Evolutionary conservation across 495 filamentous ascomycete species (phyloP).

Genomic region (Penicillium goetzii): DNA sequence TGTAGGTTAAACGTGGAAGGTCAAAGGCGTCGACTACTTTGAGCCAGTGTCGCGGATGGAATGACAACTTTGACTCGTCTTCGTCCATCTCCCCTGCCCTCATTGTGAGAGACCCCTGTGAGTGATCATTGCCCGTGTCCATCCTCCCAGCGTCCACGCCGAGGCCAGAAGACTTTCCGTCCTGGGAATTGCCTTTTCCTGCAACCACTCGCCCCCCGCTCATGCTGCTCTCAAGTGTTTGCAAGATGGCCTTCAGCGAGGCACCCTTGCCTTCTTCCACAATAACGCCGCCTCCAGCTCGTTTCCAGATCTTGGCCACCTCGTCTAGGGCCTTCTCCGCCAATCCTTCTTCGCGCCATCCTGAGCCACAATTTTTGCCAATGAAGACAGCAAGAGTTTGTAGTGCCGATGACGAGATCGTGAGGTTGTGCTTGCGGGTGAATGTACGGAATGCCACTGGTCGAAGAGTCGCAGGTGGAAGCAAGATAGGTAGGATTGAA

Average conservation of each 20-base stretch:
- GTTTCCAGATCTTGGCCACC: conserved; percentile 87
- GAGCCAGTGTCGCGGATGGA: conserved; percentile 75
- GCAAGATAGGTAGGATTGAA: conserved; percentile 82
- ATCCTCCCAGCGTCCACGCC: conserved; percentile 23
- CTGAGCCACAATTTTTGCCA: conserved; percentile 88
- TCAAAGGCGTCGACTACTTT: conserved; percentile 78
- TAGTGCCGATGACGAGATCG: conserved; percentile 84
- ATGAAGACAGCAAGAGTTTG: conserved; percentile 85
- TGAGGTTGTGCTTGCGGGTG: conserved; percentile 96
- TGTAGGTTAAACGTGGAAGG: conserved; percentile 86
- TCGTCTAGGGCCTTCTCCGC: conserved; percentile 93
- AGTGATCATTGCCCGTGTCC: conserved; percentile 18
- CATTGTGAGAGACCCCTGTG: conserved; percentile 22
- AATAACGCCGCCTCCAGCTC: conserved; percentile 77
- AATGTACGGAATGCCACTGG: conserved; percentile 94
- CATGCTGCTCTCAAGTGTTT: conserved; percentile 81
- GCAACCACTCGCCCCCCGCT: conserved; percentile 68
- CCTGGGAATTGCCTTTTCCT: conserved; percentile 32
- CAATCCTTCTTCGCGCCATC: conserved; percentile 93
- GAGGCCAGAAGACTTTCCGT: conserved; percentile 17
- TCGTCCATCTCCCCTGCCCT: conserved; percentile 56
- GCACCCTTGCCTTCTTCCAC: conserved; percentile 78
- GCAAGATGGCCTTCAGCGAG: conserved; percentile 77
- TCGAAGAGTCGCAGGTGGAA: conserved; percentile 83
- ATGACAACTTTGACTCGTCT: conserved; percentile 58